Conservation (phyloP, 495 filamentous ascomycete genomes). For the Platismatia glauca region DNA sequence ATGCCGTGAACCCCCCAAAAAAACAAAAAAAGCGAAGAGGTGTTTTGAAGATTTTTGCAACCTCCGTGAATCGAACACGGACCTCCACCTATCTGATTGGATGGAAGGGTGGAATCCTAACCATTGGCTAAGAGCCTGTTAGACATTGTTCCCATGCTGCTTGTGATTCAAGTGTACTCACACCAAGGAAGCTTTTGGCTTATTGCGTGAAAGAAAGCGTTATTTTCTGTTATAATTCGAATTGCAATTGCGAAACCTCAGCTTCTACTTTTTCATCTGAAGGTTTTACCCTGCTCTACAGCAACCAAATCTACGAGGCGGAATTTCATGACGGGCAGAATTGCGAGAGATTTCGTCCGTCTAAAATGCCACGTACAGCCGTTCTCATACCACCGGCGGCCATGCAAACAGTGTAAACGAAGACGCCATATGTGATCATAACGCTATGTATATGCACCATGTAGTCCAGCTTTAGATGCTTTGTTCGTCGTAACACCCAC, state of each 20-base stretch:
- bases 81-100: conserved; percentile 6
- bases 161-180: no score
- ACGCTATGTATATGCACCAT: conserved; percentile 17
- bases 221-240: not conserved
- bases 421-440: conserved; percentile 11
- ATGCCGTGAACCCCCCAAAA: no score
- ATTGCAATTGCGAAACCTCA: no score
- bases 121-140: no score
- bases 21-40: not conserved
- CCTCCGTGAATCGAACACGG: conserved; percentile 10
- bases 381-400: not conserved
- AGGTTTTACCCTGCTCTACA: no score
- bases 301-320: no score
- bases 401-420: not conserved
- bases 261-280: not conserved
- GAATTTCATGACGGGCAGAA: not conserved
- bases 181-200: conserved; percentile 3
- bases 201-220: no score
- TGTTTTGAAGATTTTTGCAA: no score
- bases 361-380: not conserved
- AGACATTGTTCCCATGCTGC: no score
- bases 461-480: conserved; percentile 19
- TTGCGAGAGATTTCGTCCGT: not conserved
- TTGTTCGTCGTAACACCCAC: not conserved
- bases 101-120: conserved; percentile 15